Evolutionary conservation across 2,329 filamentous ascomycete species (phyloP).

Genomic region (Verticillium longisporum): DNA sequence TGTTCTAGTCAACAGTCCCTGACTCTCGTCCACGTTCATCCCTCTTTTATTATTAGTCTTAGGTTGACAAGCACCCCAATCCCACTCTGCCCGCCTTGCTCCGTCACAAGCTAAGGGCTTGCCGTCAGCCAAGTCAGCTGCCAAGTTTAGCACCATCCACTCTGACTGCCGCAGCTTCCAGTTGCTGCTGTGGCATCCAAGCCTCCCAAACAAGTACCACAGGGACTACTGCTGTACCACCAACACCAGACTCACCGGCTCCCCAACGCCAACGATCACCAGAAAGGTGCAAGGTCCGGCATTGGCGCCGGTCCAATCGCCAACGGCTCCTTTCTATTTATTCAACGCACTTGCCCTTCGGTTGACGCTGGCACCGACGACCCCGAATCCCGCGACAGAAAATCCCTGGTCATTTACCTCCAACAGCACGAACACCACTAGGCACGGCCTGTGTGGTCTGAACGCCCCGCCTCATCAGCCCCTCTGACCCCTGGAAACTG

Average conservation of each 20-base stretch:
- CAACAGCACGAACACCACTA: constrained; percentile 8
- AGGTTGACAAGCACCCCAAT: neutral
- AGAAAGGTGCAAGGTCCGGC: neutral
- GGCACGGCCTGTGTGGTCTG: constrained; percentile 10
- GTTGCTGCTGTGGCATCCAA: neutral
- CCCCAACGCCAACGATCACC: neutral
- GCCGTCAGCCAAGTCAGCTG: constrained; percentile 1
- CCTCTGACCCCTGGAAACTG: neutral
- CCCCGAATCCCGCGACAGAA: neutral
- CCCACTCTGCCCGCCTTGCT: neutral
- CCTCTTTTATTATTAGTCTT: neutral
- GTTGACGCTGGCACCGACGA: neutral
- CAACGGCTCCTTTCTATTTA: neutral
- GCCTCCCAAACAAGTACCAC: neutral
- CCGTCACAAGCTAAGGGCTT: neutral
- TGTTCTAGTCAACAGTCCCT: neutral
- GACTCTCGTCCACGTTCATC: neutral
- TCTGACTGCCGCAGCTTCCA: neutral
- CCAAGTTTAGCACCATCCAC: neutral
- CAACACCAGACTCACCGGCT: neutral
- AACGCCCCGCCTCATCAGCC: neutral
- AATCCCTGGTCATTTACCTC: constrained; percentile 10
- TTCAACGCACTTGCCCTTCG: neutral
- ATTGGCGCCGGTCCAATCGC: neutral
- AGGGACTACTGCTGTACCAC: too few relatives aligned